Base-by-base conservation (phyloP, 352 stramenopile species). In the Phytopythium mirpurense region DNA sequence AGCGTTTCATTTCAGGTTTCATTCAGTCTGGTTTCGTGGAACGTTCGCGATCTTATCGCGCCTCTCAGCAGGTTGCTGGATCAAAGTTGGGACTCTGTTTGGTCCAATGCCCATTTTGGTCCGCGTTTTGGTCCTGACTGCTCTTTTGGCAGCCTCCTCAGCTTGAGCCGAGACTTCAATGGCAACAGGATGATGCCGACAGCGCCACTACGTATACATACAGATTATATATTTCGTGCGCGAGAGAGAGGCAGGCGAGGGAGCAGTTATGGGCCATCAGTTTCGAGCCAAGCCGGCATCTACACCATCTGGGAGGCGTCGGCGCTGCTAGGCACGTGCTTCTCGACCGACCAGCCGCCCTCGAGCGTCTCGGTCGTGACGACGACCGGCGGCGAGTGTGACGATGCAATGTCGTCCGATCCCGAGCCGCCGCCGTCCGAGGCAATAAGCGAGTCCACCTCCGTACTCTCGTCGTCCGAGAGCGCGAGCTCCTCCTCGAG, bases 261-360 rank as follows among this genome's bases (percentile, higher is more conserved):
- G 29, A 9, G 9, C 29, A 32, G 29, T 32, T 32, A 32, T 32
- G n/a, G n/a, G n/a, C n/a, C n/a, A n/a, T n/a, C n/a, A n/a, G n/a
- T n/a, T n/a, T n/a, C n/a, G n/a, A n/a, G n/a, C n/a, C n/a, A n/a
- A n/a, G n/a, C n/a, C n/a, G n/a, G n/a, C n/a, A n/a, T n/a, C n/a
- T 76, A 90, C 49, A 88, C 76, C 18, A 87, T 55, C 19, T 80
- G 68, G 18, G 62, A 62, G 45, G 68, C 63, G 24, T 85, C 73
- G 53, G 62, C 71, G 31, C 54, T 71, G 27, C 54, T 57, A 3
- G 78, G 75, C 24, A 94, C 65, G 32, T 72, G 78, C 51, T 92
- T 92, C 68, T 94, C 79, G 23, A 94, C 82, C 2, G 81, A 93
- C 80, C 84, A 92, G 14, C 84, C 84, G 27, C 84, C 80, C 59